Conservation (phyloP, 306 rosid species). For the Castanopsis chinensis region DNA sequence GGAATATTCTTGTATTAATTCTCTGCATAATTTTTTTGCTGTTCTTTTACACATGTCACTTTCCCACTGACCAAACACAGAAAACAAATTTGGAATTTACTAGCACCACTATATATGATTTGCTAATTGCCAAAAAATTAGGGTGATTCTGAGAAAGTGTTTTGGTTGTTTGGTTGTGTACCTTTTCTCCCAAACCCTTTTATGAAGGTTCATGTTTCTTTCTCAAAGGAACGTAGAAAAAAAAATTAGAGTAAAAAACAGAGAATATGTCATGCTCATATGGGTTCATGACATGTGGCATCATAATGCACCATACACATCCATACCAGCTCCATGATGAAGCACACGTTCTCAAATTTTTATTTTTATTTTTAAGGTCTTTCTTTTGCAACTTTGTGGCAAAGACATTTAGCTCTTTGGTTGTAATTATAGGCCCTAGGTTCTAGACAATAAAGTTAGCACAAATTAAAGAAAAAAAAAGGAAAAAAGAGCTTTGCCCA, state of each 20-base stretch:
- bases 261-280: not conserved
- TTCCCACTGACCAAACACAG: not conserved
- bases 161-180: not conserved
- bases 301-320: slow-evolving; percentile 23
- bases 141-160: slow-evolving; percentile 4
- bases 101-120: not conserved
- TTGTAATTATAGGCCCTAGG: not conserved
- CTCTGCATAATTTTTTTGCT: not conserved
- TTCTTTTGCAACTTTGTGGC: not conserved
- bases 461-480: not conserved
- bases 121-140: not conserved
- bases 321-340: slow-evolving; percentile 34
- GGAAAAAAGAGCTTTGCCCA: too few species aligned
- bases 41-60: not conserved
- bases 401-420: not conserved
- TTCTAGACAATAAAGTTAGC: not conserved
- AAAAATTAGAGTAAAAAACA: slow-evolving; percentile 11
- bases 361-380: not conserved
- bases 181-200: slow-evolving; percentile 12
- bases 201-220: slow-evolving; percentile 39
- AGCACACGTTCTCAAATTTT: slow-evolving; percentile 19
- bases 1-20: slow-evolving; percentile 16
- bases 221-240: slow-evolving; percentile 26
- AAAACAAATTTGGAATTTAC: not conserved
- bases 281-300: slow-evolving; percentile 16